A percentile compares a stretch with the other conserved stretches of the same genome.
These are phyloP conservation scores for Osmanthus fragrans DNA, from an alignment of 257 asterid genomes.

Conservation along the genomic window DNA sequence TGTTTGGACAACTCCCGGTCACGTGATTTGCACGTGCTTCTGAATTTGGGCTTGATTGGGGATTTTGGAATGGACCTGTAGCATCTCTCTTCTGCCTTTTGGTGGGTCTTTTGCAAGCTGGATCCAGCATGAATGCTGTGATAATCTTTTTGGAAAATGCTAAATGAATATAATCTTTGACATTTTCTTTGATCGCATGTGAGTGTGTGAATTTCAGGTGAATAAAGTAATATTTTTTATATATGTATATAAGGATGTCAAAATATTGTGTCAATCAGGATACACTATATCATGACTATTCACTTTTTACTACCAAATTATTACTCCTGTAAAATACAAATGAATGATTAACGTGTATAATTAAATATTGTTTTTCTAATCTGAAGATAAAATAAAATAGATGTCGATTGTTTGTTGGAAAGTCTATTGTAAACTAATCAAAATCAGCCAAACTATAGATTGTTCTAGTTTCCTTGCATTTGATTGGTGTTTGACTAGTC, in stretches of 20 bases:
- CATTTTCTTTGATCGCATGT: too few species aligned
- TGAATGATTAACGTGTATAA: neutral
- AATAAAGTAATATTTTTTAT: too few species aligned
- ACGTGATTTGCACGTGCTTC: conserved; percentile 40
- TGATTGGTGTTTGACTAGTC: neutral
- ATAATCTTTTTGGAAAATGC: too few species aligned
- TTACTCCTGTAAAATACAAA: neutral
- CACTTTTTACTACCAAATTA: neutral
- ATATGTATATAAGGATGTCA: too few species aligned
- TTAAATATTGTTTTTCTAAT: neutral
- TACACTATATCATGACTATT: too few species aligned
- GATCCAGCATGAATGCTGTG: conserved; percentile 15
- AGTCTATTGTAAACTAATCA: neutral
- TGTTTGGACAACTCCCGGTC: conserved; percentile 22
- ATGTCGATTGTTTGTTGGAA: neutral
- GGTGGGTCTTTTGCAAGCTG: conserved; percentile 35
- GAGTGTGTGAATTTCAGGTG: too few species aligned
- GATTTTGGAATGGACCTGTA: conserved; percentile 11
- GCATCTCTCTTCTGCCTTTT: conserved; percentile 11
- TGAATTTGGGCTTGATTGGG: neutral
- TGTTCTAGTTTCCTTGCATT: neutral
- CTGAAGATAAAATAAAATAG: neutral
- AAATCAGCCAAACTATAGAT: neutral
- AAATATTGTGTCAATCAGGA: too few species aligned
- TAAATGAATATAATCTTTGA: too few species aligned